phyloP scores from a whole-genome alignment of 495 filamentous ascomycete genomes.

The Aspergillus funiculosus region DNA sequence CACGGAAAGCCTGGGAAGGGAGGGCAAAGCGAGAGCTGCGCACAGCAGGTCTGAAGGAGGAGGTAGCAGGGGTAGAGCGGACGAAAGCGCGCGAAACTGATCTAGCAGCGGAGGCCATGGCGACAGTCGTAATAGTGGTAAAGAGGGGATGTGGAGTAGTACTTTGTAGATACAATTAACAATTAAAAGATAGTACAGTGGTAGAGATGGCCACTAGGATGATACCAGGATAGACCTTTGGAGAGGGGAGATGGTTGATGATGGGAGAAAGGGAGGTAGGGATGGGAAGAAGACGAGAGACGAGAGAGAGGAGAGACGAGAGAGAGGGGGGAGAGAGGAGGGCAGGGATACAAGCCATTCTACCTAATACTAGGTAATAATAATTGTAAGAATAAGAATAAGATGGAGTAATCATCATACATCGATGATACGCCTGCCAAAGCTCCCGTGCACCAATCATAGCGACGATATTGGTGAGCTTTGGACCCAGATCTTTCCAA shows the following conservation, averaged over 20 bases:
- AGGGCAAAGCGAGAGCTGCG: slow-evolving; percentile 55
- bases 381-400: not conserved
- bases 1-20: slow-evolving; percentile 58
- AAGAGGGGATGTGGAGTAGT: slow-evolving; percentile 16
- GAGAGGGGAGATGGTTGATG: not conserved
- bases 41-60: slow-evolving; percentile 43
- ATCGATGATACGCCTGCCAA: slow-evolving; percentile 9
- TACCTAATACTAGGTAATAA: too few relatives aligned
- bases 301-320: slow-evolving; percentile 5
- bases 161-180: too few relatives aligned
- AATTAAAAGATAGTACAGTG: too few relatives aligned
- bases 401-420: not conserved
- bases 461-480: slow-evolving; percentile 10
- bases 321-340: slow-evolving; percentile 4
- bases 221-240: not conserved
- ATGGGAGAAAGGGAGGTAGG: slow-evolving; percentile 1
- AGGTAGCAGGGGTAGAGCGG: slow-evolving; percentile 47
- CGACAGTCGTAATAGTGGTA: slow-evolving; percentile 37
- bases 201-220: slow-evolving; percentile 6
- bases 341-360: slow-evolving; percentile 18
- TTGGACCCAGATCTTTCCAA: slow-evolving; percentile 18
- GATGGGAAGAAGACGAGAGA: slow-evolving; percentile 9
- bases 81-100: slow-evolving; percentile 46
- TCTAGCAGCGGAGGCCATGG: slow-evolving; percentile 53
- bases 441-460: slow-evolving; percentile 25